phyloP scores from a whole-genome alignment of 2,329 filamentous ascomycete species.

The Drechslerella dactyloides region DNA sequence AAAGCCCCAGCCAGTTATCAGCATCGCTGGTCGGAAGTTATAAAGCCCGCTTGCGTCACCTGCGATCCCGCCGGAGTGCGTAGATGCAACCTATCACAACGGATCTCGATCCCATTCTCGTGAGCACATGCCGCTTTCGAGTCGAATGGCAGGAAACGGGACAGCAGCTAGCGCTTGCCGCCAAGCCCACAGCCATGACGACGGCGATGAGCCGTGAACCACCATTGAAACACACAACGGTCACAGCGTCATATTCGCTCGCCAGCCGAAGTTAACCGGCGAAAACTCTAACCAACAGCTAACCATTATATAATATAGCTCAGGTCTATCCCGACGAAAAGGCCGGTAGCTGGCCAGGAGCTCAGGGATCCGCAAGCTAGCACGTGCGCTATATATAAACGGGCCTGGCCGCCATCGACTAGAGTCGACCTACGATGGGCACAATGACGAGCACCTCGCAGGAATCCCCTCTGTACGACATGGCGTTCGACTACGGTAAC shows the following conservation, averaged over 20 bases:
- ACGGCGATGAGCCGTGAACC: conserved; percentile 25
- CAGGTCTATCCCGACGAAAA: neutral
- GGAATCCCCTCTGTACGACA: conserved; percentile 55
- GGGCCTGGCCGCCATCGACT: neutral
- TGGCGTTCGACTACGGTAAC: conserved; percentile 67
- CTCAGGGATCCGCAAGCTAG: too few relatives aligned
- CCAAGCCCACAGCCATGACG: neutral
- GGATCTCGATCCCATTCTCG: too few relatives aligned
- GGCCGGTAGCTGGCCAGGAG: neutral
- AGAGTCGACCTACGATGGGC: conserved; percentile 12
- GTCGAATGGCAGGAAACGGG: too few relatives aligned
- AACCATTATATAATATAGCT: conserved; percentile 7
- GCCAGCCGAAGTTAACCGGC: conserved; percentile 49
- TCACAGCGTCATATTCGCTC: conserved; percentile 18
- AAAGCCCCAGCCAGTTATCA: too few relatives aligned
- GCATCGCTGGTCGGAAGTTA: too few relatives aligned
- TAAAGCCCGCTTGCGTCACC: too few relatives aligned
- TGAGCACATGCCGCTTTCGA: too few relatives aligned
- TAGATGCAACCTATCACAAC: too few relatives aligned
- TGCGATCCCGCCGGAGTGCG: too few relatives aligned
- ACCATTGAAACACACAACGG: neutral
- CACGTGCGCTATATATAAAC: neutral
- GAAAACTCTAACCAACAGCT: conserved; percentile 5
- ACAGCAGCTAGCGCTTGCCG: too few relatives aligned
- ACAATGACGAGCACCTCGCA: conserved; percentile 35